Evolutionary conservation across 2,329 filamentous ascomycete genomes (phyloP).

Genomic region (Penicillium rolfsii): DNA sequence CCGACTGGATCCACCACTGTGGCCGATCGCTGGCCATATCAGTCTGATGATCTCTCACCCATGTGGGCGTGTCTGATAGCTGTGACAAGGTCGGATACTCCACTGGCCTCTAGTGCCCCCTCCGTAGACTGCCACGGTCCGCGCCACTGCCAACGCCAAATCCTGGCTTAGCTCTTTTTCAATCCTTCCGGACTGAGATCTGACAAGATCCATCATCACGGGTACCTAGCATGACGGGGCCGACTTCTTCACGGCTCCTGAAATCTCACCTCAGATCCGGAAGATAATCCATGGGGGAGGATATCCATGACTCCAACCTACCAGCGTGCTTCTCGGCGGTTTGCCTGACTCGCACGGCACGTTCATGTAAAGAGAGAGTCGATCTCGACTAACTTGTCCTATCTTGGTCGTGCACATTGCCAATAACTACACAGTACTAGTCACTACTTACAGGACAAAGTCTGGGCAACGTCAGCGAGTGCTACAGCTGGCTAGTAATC

Average conservation of each 20-base stretch:
- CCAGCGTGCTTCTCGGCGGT: not conserved
- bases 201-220: conserved; percentile 1
- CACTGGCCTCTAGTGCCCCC: too few species aligned
- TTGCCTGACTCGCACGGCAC: not conserved
- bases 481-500: not conserved
- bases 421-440: not conserved
- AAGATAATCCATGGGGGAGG: not conserved
- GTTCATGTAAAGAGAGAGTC: not conserved
- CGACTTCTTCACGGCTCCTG: conserved; percentile 3
- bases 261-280: conserved; percentile 14
- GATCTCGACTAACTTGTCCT: not conserved
- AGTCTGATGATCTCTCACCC: not conserved
- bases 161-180: not conserved
- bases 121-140: not conserved
- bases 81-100: not conserved
- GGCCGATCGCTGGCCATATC: conserved; percentile 13
- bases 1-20: conserved; percentile 10
- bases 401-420: not conserved
- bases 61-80: conserved; percentile 8
- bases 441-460: not conserved
- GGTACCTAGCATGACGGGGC: not conserved
- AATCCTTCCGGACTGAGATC: not conserved
- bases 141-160: not conserved
- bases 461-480: not conserved
- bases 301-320: not conserved